Base-by-base conservation (phyloP, 208 protist species). In the Naegleria fowleri region DNA sequence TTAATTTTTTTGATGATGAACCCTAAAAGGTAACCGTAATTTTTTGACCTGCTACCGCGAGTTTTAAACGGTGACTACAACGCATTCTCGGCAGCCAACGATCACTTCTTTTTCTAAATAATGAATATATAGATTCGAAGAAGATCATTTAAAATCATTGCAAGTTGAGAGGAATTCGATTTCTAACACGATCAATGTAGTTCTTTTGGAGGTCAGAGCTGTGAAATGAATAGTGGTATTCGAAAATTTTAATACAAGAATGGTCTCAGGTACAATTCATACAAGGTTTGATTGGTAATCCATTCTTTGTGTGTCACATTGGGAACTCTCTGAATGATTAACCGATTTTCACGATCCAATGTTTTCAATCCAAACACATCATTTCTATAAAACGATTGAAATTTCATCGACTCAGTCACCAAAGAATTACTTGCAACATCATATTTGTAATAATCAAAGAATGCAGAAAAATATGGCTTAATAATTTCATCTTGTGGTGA, bases 281-380 rank as follows among this genome's bases (percentile, higher is more conserved):
- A 25, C 7, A 79, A 33, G 0, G 67, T 36, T 36, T 25, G 16
- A 36, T 36, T 79, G 29, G 5, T 36, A 36, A 79, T 11, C 67
- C 67, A 79, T 36, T 79, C 79, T 4, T 22, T 22, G 43, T 85
- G 79, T 0, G 38, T 43, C 19, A 85, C 79, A 85, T 43, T 43
- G 0, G 79, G 79, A 5, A 85, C 36, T 43, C 19, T 16, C 11
- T 43, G 9, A 25, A 13, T 43, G 7, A 43, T 0, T 16, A 43
- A 39, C 43, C 79, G 5, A 25, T 43, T 43, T 39, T 85, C 79
- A 40, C 41, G 9, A 39, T 43, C 22, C 9, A 85, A 29, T 40
- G 79, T 85, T 85, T 85, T 85, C 36, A 85, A 25, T 39, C 79
- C 79, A 85, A 85, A 85, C 5, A 43, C 9, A 85, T 85, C 79